These are phyloP conservation scores for Zoysia pacifica DNA, from an alignment of 176 grass and related monocot species.

Conservation along the genomic window DNA sequence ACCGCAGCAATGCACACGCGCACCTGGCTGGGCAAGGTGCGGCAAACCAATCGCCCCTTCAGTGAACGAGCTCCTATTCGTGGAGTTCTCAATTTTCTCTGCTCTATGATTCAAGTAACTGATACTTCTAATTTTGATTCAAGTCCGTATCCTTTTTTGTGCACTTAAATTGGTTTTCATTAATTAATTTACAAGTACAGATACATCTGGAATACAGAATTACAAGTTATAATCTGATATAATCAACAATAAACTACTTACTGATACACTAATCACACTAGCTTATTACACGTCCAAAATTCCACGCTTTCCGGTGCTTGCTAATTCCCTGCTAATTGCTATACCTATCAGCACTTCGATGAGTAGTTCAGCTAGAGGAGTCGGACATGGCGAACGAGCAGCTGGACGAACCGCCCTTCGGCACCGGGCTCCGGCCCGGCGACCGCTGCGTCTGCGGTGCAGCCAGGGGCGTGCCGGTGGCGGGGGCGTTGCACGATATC, in stretches of 20 bases:
- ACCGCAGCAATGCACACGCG: too few relatives aligned
- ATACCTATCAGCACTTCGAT: constrained; percentile 32
- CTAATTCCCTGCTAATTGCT: constrained; percentile 7
- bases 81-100: too few relatives aligned
- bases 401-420: constrained; percentile 65
- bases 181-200: constrained; percentile 61
- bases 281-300: constrained; percentile 36
- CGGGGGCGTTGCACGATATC: not conserved
- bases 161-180: constrained; percentile 14
- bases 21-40: too few relatives aligned
- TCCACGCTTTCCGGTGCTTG: not conserved
- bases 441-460: constrained; percentile 28
- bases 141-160: not conserved
- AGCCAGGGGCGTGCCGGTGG: not conserved
- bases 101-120: too few relatives aligned
- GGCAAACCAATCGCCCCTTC: too few relatives aligned
- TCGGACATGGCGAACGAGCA: constrained; percentile 93
- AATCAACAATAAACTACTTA: constrained; percentile 36
- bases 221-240: constrained; percentile 18
- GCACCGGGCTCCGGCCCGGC: constrained; percentile 28
- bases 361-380: constrained; percentile 58
- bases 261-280: constrained; percentile 45
- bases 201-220: constrained; percentile 36
- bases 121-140: not conserved
- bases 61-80: too few relatives aligned